Conservation (phyloP, 768 basidiomycete species). For the Mycena indigotica region DNA sequence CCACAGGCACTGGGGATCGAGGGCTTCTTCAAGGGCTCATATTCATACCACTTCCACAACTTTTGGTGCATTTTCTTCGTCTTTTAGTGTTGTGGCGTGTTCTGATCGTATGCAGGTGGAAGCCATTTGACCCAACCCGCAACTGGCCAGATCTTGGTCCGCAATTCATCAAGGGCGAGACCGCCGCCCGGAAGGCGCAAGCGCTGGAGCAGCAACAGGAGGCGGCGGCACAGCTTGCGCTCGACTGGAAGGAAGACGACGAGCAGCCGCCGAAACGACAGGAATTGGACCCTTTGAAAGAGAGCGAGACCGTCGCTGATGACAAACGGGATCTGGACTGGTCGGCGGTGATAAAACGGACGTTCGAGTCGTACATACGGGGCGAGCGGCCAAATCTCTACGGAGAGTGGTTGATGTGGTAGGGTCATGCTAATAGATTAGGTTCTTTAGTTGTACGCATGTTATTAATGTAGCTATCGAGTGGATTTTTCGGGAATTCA, state of each 20-base stretch:
- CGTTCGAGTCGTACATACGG: constrained; percentile 88
- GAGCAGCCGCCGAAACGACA: neutral
- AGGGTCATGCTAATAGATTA: neutral
- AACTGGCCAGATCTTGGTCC: constrained; percentile 91
- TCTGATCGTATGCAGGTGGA: constrained; percentile 66
- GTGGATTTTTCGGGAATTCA: no score
- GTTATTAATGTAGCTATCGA: constrained; percentile 5
- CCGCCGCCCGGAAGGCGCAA: constrained; percentile 52
- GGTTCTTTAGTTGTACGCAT: constrained; percentile 14
- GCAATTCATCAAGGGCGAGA: constrained; percentile 76
- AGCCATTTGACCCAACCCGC: constrained; percentile 83
- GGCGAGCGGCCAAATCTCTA: constrained; percentile 93
- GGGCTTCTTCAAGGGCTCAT: constrained; percentile 91
- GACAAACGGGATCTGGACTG: constrained; percentile 84
- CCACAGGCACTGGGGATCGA: constrained; percentile 84
- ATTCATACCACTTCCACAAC: constrained; percentile 94
- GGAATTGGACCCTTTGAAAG: constrained; percentile 19
- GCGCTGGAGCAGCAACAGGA: constrained; percentile 36
- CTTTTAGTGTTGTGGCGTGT: neutral
- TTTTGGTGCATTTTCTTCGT: constrained; percentile 61
- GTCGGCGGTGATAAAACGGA: constrained; percentile 88
- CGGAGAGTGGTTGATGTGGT: constrained; percentile 62
- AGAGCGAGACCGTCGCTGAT: constrained; percentile 43
- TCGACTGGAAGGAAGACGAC: constrained; percentile 2
- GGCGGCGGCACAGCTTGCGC: constrained; percentile 19